These are phyloP conservation scores for Prosopis cineraria DNA, from an alignment of 306 rosid genomes.

Conservation along the genomic window DNA sequence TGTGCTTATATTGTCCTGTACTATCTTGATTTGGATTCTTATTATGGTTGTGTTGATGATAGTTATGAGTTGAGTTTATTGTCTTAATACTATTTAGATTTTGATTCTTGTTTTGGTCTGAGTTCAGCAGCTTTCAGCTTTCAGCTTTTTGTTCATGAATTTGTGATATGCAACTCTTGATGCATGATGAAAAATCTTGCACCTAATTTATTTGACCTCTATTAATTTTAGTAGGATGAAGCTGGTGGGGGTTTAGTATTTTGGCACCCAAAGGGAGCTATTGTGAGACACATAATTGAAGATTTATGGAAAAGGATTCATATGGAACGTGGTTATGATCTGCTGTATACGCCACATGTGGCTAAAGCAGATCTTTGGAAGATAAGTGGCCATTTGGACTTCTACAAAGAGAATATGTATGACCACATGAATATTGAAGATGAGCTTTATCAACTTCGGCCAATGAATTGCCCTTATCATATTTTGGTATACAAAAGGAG, in stretches of 20 bases:
- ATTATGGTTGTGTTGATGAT: too few relatives aligned
- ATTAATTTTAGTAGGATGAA: slow-evolving; percentile 63
- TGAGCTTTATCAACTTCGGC: slow-evolving; percentile 93
- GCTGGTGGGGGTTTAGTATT: slow-evolving; percentile 99
- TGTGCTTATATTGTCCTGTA: slow-evolving; percentile 13
- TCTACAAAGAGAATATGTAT: slow-evolving; percentile 90
- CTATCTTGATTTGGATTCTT: slow-evolving; percentile 19
- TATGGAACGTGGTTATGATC: slow-evolving; percentile 77
- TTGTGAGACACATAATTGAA: slow-evolving; percentile 87
- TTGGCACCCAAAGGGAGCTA: slow-evolving; percentile 99
- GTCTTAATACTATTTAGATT: background rate
- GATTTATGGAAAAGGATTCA: slow-evolving; percentile 88
- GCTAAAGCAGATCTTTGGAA: slow-evolving; percentile 98
- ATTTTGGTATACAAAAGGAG: slow-evolving; percentile 87
- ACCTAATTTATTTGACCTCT: slow-evolving; percentile 33
- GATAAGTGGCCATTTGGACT: slow-evolving; percentile 97
- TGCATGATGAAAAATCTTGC: slow-evolving; percentile 29
- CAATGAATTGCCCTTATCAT: slow-evolving; percentile 99
- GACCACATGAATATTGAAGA: slow-evolving; percentile 92
- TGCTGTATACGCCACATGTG: slow-evolving; percentile 93
- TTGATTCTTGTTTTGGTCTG: slow-evolving; percentile 29
- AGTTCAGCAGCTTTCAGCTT: background rate
- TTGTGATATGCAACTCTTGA: slow-evolving; percentile 19
- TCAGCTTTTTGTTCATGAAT: slow-evolving; percentile 22
- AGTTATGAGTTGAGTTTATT: background rate